Evolutionary conservation across 2,329 filamentous ascomycete species (phyloP).

Genomic region (Aspergillus oerlinghausenensis): DNA sequence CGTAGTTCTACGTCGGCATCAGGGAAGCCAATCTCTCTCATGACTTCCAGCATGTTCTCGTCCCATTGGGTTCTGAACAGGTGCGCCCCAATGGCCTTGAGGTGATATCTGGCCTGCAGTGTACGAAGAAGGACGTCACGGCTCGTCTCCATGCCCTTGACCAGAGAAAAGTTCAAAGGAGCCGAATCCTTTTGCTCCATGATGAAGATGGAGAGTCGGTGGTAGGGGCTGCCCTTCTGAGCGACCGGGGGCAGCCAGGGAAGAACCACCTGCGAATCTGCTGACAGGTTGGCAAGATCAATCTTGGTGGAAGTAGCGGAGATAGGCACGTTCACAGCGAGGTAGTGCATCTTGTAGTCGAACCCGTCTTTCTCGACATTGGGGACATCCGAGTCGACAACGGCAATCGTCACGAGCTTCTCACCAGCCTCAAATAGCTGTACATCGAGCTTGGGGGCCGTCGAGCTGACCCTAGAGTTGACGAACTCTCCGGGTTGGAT

Average conservation of each 20-base stretch:
- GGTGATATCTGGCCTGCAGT: constrained; percentile 64
- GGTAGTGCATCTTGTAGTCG: constrained; percentile 76
- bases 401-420: constrained; percentile 75
- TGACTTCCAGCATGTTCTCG: constrained; percentile 78
- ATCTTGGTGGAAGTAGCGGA: constrained; percentile 58
- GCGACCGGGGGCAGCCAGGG: constrained; percentile 84
- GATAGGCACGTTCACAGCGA: constrained; percentile 70
- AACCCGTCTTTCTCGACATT: constrained; percentile 71
- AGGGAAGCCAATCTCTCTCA: constrained; percentile 70
- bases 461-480: constrained; percentile 67
- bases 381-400: constrained; percentile 89
- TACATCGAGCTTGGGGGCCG: constrained; percentile 69
- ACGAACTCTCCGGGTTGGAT: constrained; percentile 75
- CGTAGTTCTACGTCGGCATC: constrained; percentile 82
- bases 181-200: constrained; percentile 68
- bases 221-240: constrained; percentile 87
- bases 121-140: constrained; percentile 73
- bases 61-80: constrained; percentile 91
- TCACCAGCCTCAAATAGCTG: constrained; percentile 80
- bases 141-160: constrained; percentile 48
- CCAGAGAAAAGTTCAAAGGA: constrained; percentile 53
- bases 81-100: constrained; percentile 73
- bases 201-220: constrained; percentile 78
- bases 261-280: constrained; percentile 61
- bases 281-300: constrained; percentile 59